Percentiles rank a stretch among this genome's conserved stretches.
Evolutionary conservation across 2,329 filamentous ascomycete genomes (phyloP).

Genomic region (Neonectria punicea): DNA sequence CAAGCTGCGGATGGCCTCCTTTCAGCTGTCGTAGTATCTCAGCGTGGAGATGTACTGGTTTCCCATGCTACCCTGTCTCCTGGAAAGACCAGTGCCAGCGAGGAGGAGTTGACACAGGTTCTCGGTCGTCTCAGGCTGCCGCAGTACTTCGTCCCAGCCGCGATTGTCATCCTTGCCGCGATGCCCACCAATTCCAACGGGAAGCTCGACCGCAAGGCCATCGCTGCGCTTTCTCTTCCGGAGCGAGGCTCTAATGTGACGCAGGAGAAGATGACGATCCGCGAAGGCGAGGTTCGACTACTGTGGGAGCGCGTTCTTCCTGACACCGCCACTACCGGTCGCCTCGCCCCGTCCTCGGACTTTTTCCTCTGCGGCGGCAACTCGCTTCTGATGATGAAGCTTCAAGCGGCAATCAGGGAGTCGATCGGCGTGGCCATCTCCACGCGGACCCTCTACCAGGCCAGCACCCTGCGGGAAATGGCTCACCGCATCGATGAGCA

Average conservation of each 20-base stretch:
- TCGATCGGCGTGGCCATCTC: slow-evolving; percentile 34
- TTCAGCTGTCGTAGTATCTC: slow-evolving; percentile 17
- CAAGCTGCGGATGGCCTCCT: slow-evolving; percentile 1
- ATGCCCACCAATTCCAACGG: slow-evolving; percentile 41
- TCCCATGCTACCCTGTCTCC: slow-evolving; percentile 20
- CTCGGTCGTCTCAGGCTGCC: slow-evolving; percentile 34
- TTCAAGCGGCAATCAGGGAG: slow-evolving; percentile 44
- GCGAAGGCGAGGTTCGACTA: slow-evolving; percentile 25
- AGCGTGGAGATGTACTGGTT: slow-evolving; percentile 14
- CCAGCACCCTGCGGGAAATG: slow-evolving; percentile 50
- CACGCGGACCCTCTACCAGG: slow-evolving; percentile 48
- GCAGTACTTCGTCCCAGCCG: slow-evolving; percentile 42
- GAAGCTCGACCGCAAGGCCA: slow-evolving; percentile 43
- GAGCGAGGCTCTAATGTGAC: not conserved
- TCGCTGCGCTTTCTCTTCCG: slow-evolving; percentile 29
- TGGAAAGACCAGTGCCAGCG: not conserved
- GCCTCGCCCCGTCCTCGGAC: slow-evolving; percentile 38
- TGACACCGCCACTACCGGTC: slow-evolving; percentile 5
- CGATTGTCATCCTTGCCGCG: slow-evolving; percentile 34
- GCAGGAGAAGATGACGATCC: slow-evolving; percentile 27
- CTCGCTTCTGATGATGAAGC: slow-evolving; percentile 45
- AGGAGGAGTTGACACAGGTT: slow-evolving; percentile 31
- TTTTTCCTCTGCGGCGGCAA: slow-evolving; percentile 52
- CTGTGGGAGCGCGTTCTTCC: slow-evolving; percentile 31
- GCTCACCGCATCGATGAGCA: slow-evolving; percentile 40